Conservation (phyloP, 2,329 filamentous ascomycete species). For the Microascus cirrosus region DNA sequence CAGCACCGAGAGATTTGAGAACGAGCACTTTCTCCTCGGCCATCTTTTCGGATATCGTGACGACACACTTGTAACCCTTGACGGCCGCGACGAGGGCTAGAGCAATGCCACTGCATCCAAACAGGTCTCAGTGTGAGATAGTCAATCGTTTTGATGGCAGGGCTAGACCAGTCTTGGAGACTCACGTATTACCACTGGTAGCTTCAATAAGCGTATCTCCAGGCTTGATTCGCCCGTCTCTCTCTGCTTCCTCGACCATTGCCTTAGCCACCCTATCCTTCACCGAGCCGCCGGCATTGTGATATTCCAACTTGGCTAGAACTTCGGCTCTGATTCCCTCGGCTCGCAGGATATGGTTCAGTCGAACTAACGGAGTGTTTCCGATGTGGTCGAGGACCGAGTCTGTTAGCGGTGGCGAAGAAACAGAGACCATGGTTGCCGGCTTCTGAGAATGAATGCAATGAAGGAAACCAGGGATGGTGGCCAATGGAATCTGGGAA, state of each 20-base stretch:
- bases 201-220: conserved; percentile 96
- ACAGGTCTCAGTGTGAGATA: no score
- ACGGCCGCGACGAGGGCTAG: conserved; percentile 91
- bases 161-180: no score
- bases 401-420: conserved; percentile 14
- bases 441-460: no score
- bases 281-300: conserved; percentile 87
- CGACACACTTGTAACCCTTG: conserved; percentile 97
- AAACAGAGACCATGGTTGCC: no score
- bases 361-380: conserved; percentile 82
- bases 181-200: conserved; percentile 81
- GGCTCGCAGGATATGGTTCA: conserved; percentile 91
- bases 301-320: conserved; percentile 84
- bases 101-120: conserved; percentile 71
- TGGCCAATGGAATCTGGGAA: no score
- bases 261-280: conserved; percentile 93
- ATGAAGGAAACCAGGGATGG: no score
- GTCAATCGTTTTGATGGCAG: no score
- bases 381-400: conserved; percentile 82
- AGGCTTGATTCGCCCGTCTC: conserved; percentile 84
- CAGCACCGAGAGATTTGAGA: conserved; percentile 82
- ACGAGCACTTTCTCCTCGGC: conserved; percentile 96
- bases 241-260: conserved; percentile 95
- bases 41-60: conserved; percentile 99
- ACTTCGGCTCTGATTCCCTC: conserved; percentile 75